A percentile compares a stretch with the other conserved stretches of the same genome.
These are phyloP conservation scores for Domatiomyces catenatus DNA, from an alignment of 2,329 filamentous ascomycete species.

Conservation along the genomic window DNA sequence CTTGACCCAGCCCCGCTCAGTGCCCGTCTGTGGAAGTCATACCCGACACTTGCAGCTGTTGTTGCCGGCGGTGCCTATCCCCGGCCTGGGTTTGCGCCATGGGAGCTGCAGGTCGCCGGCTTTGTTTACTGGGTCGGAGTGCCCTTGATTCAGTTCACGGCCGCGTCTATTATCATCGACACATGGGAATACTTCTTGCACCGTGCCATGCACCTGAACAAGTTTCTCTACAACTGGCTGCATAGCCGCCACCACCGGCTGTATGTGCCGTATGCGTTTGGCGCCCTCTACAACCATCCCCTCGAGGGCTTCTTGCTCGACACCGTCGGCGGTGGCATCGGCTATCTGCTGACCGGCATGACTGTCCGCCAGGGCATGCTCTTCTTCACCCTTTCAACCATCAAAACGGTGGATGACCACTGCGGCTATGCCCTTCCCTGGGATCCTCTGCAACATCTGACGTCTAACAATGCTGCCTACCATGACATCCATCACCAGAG, in stretches of 20 bases:
- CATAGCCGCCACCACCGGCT: conserved; percentile 92
- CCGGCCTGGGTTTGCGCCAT: conserved; percentile 61
- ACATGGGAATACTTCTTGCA: conserved; percentile 98
- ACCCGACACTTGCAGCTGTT: conserved; percentile 59
- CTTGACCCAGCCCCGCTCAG: conserved; percentile 62
- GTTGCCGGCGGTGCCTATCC: conserved; percentile 66
- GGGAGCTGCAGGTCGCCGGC: conserved; percentile 64
- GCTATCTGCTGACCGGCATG: conserved; percentile 68
- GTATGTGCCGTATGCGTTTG: conserved; percentile 94
- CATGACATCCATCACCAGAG: conserved; percentile 98
- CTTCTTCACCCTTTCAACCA: conserved; percentile 76
- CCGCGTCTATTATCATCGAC: conserved; percentile 66
- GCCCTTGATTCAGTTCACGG: conserved; percentile 59
- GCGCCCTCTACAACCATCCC: conserved; percentile 91
- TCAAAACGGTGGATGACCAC: conserved; percentile 97
- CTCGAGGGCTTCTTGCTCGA: conserved; percentile 88
- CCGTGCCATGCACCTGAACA: conserved; percentile 92
- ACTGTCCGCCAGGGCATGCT: conserved; percentile 71
- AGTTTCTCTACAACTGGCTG: conserved; percentile 71
- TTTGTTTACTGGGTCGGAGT: conserved; percentile 65
- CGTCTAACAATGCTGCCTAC: conserved; percentile 88
- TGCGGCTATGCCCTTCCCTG: conserved; percentile 92
- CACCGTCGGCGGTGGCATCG: conserved; percentile 70
- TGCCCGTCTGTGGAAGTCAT: conserved; percentile 53
- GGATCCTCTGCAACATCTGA: conserved; percentile 83